These are phyloP conservation scores for Neonectria sp. DNA, from an alignment of 2,329 filamentous ascomycete species.

Conservation along the genomic window DNA sequence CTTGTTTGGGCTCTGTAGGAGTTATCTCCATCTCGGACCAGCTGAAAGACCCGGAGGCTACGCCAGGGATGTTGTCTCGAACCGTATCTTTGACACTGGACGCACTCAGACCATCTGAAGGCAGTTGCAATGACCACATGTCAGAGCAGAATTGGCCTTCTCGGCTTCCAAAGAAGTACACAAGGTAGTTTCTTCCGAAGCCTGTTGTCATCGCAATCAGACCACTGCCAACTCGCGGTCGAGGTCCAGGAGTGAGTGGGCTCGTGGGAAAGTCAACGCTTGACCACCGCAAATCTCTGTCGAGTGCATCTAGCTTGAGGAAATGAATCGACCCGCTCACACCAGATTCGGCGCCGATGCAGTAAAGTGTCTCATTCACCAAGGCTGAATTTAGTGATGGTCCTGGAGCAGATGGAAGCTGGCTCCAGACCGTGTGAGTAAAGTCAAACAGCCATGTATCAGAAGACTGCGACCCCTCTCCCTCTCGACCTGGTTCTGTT, in stretches of 20 bases:
- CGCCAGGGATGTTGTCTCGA: constrained; percentile 28
- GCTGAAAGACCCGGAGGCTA: constrained; percentile 34
- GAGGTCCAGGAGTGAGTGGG: constrained; percentile 31
- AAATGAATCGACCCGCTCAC: constrained; percentile 36
- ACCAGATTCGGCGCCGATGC: constrained; percentile 35
- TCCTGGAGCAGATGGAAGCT: constrained; percentile 28
- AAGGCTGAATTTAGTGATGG: constrained; percentile 30
- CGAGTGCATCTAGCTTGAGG: constrained; percentile 16
- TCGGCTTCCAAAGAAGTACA: constrained; percentile 40
- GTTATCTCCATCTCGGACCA: constrained; percentile 42
- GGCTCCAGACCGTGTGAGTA: constrained; percentile 27
- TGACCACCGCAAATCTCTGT: constrained; percentile 26
- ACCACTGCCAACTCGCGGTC: constrained; percentile 37
- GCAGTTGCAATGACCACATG: constrained; percentile 40
- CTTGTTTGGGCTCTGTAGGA: constrained; percentile 34
- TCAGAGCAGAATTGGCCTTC: constrained; percentile 38
- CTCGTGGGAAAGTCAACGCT: constrained; percentile 37
- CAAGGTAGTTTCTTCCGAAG: constrained; percentile 30
- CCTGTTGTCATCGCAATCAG: constrained; percentile 34
- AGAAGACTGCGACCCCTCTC: constrained; percentile 7
- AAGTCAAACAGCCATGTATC: constrained; percentile 42
- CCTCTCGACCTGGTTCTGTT: neutral
- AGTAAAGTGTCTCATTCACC: constrained; percentile 35
- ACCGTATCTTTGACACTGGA: constrained; percentile 35
- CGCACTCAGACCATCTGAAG: constrained; percentile 28